Evolutionary conservation across 2,329 filamentous ascomycete species (phyloP), one percentile per base, ranked within the genome.

Genomic region (Polytolypa hystricis): DNA sequence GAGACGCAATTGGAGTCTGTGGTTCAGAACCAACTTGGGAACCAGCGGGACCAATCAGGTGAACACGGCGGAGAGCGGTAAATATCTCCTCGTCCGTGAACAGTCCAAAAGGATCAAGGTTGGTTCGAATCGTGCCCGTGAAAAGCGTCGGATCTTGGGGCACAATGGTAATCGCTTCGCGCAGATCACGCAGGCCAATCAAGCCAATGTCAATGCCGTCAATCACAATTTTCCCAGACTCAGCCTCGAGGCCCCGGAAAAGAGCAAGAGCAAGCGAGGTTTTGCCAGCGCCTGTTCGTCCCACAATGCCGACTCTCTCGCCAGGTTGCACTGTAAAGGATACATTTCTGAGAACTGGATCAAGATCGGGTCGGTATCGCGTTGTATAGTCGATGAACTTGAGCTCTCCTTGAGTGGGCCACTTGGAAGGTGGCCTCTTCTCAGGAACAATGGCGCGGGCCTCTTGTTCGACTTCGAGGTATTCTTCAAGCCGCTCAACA

Each of bases 401-500:
- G 9, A 98, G 84, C 0, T 79, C 73, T 28, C 91, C 91, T 53
- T 83, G 70, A 42, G 74, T 80, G 6, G 91, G 91, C 91, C 91
- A 98, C 54, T 83, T 78, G 4, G 70, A 61, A 0, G 81, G 70
- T 5, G 91, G 91, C 18, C 84, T 74, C 45, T 77, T 83, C 41
- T 89, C 77, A 37, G 85, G 77, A 27, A 93, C 73, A 27, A 93
- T 67, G 1, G 83, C 70, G 0, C 73, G 68, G 1, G 91, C 87
- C 62, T 98, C 91, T 57, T 95, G 89, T 50, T 96, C 89, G 1
- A 98, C 83, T 30, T 96, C 85, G 23, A 96, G 73, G 54, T 96
- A 98, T 57, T 98, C 91, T 65, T 94, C 93, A 54, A 98, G 81
- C 53, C 91, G 84, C 63, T 98, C 91, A 33, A 96, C 87, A 2